Conservation (phyloP, 1,139 yeast species). For the Taiozyma sp. region DNA sequence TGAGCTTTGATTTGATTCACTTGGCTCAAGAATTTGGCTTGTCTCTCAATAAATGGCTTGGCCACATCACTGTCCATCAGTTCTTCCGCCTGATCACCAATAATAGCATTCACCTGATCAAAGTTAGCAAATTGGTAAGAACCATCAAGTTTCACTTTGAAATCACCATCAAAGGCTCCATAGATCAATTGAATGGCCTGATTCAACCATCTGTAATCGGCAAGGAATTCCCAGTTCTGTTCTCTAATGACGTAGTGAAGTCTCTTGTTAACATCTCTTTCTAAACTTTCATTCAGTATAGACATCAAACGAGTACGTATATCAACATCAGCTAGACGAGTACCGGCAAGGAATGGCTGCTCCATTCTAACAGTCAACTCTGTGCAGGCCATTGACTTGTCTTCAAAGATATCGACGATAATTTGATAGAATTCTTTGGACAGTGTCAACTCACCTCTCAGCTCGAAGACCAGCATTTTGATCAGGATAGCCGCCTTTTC, state of each 20-base stretch:
- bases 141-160: conserved; percentile 39
- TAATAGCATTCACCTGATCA: conserved; percentile 30
- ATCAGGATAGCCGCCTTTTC: conserved; percentile 94
- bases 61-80: conserved; percentile 15
- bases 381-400: conserved; percentile 71
- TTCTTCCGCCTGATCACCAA: conserved; percentile 15
- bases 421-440: conserved; percentile 82
- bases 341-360: conserved; percentile 94
- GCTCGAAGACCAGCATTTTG: conserved; percentile 92
- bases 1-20: conserved; percentile 47
- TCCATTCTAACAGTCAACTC: conserved; percentile 95
- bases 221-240: conserved; percentile 94
- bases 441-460: conserved; percentile 77
- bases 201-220: conserved; percentile 92
- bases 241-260: conserved; percentile 82
- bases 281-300: conserved; percentile 76
- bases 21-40: conserved; percentile 44
- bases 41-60: conserved; percentile 41
- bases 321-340: conserved; percentile 72
- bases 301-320: conserved; percentile 78
- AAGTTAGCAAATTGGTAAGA: conserved; percentile 58
- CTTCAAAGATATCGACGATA: conserved; percentile 84
- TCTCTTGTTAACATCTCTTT: conserved; percentile 73
- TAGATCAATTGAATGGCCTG: conserved; percentile 87
- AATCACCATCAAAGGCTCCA: conserved; percentile 63